These are phyloP conservation scores for Coffea humblotiana DNA, from an alignment of 305 asterid species.

Conservation along the genomic window DNA sequence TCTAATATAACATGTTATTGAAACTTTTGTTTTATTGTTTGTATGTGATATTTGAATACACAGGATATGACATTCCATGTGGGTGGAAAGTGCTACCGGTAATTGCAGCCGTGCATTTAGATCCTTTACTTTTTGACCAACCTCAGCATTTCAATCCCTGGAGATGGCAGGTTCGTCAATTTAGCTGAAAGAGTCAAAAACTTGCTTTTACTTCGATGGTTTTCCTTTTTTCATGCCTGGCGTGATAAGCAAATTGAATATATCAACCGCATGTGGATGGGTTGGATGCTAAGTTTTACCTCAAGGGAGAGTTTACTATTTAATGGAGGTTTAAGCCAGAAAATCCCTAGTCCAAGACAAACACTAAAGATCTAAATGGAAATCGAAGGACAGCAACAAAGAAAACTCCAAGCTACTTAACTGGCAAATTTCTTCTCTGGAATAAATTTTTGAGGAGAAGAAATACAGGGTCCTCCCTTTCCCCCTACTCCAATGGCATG, in stretches of 20 bases:
- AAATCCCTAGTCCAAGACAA: background rate
- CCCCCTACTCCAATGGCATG: background rate
- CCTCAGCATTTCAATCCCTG: conserved; percentile 94
- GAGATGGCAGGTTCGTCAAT: conserved; percentile 80
- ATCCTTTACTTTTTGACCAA: conserved; percentile 78
- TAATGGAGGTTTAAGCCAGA: background rate
- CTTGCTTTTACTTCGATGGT: conserved; percentile 25
- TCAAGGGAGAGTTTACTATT: background rate
- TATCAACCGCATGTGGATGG: background rate
- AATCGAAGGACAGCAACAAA: background rate
- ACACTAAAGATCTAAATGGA: background rate
- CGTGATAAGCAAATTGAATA: background rate
- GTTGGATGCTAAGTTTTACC: background rate
- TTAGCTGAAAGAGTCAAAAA: conserved; percentile 33
- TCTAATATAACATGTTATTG: background rate
- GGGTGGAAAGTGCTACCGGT: conserved; percentile 99
- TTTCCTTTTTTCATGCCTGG: conserved; percentile 11
- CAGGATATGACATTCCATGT: conserved; percentile 96
- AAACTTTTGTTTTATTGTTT: background rate
- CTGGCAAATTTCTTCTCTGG: background rate
- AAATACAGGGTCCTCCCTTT: background rate
- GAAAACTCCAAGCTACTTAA: background rate
- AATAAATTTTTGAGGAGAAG: background rate
- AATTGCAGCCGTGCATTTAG: conserved; percentile 95
- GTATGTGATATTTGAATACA: conserved; percentile 15